Conservation (phyloP, 495 filamentous ascomycete genomes). For the Amphirosellinia nigrospora region DNA sequence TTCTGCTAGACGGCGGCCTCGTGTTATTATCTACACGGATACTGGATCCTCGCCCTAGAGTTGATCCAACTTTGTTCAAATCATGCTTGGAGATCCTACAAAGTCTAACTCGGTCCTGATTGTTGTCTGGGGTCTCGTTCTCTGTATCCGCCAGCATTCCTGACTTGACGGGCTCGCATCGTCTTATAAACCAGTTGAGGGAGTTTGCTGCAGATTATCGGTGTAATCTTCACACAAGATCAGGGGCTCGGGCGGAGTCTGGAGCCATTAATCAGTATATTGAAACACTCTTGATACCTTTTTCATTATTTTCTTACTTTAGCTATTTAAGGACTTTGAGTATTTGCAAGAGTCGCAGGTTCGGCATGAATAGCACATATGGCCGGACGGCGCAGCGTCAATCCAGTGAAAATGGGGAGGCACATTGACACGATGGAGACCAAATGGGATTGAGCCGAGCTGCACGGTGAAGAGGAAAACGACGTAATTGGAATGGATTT, state of each 20-base stretch:
- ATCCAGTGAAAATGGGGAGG: not conserved
- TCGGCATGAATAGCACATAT: conserved; percentile 17
- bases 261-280: conserved; percentile 30
- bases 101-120: not conserved
- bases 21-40: conserved; percentile 20
- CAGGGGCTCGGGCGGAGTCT: conserved; percentile 18
- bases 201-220: conserved; percentile 11
- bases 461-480: conserved; percentile 22
- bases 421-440: conserved; percentile 12
- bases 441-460: conserved; percentile 7
- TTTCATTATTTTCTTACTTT: conserved; percentile 19
- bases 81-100: conserved; percentile 8
- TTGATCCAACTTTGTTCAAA: conserved; percentile 9
- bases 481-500: conserved; percentile 22
- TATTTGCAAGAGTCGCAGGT: conserved; percentile 16
- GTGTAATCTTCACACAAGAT: conserved; percentile 7
- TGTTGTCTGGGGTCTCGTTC: conserved; percentile 12
- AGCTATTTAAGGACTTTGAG: not conserved
- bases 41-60: not conserved
- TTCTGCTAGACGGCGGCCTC: conserved; percentile 32
- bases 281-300: conserved; percentile 23
- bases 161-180: not conserved
- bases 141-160: not conserved
- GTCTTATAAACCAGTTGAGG: not conserved
- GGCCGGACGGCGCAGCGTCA: not conserved